Evolutionary conservation across 495 filamentous ascomycete species (phyloP).

Genomic region (Xylaria flabelliformis): DNA sequence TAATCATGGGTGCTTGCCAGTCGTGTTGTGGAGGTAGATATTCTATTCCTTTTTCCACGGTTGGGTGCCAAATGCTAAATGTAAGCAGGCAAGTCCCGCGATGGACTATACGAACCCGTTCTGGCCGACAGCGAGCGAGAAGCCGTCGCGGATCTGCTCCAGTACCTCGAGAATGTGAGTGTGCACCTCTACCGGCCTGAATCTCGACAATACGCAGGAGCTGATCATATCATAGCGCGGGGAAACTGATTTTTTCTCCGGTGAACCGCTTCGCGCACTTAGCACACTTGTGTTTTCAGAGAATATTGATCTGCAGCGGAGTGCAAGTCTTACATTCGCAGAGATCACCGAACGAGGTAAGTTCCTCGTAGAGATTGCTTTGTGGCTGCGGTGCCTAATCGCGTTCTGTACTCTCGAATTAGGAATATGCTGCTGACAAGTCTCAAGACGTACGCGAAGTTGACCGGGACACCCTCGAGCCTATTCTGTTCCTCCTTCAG

Average conservation of each 20-base stretch:
- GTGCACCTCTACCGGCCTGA: slow-evolving; percentile 3
- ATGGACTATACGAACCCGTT: slow-evolving; percentile 93
- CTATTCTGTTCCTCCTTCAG: slow-evolving; percentile 93
- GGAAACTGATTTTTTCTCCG: slow-evolving; percentile 97
- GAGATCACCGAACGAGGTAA: slow-evolving; percentile 98
- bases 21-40: slow-evolving; percentile 59
- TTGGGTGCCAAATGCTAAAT: slow-evolving; percentile 32
- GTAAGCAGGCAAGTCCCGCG: slow-evolving; percentile 77
- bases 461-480: slow-evolving; percentile 90
- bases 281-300: slow-evolving; percentile 97
- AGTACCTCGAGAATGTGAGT: slow-evolving; percentile 93
- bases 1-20: slow-evolving; percentile 55
- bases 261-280: slow-evolving; percentile 92
- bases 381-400: not conserved
- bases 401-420: not conserved
- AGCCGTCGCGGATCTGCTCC: slow-evolving; percentile 92
- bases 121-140: slow-evolving; percentile 96
- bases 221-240: slow-evolving; percentile 65
- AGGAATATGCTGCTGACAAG: slow-evolving; percentile 30
- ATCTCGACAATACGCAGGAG: not conserved
- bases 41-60: slow-evolving; percentile 22
- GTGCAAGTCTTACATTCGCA: slow-evolving; percentile 96
- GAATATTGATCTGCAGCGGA: slow-evolving; percentile 97
- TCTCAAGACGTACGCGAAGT: slow-evolving; percentile 90
- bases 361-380: slow-evolving; percentile 34